Base-by-base conservation (phyloP, 2,329 filamentous ascomycete genomes). In the Didymella keratinophila region DNA sequence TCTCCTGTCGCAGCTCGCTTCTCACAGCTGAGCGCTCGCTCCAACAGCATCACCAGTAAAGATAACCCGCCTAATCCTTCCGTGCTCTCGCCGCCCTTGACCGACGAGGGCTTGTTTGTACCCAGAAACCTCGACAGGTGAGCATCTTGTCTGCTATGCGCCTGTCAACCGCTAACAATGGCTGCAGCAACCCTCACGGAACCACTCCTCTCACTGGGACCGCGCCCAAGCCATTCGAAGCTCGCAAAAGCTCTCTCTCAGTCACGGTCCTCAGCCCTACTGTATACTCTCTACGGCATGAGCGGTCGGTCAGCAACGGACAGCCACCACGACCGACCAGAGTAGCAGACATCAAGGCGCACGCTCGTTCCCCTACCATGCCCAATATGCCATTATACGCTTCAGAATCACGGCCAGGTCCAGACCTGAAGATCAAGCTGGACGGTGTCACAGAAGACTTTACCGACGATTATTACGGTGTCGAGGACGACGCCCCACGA, bases 1-100 rank as follows among this genome's bases (percentile, higher is more conserved):
- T 81, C 82, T 50, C 79, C 82, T 62, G 72, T 82, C 54, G 76
- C 80, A 56, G 72, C 72, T 52, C 79, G 76, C 46, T 80, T 79
- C 67, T 76, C 77, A 34, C 76, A 72, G 57, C 70, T 71, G 73
- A 80, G 69, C 75, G 79, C 66, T 71, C 82, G 71, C 67, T 79
- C 66, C 73, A 58, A 54, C 50, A 82, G 72, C 66, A 79, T 65
- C 47, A 70, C 70, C 52, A 49, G 16, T 30, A 57, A 62, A 51
- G 65, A 58, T 50, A 71, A 63, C 27, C 66, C 66, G 30, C 62
- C 68, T 51, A 61, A 66, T 53, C 61, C 65, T 53, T 67, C 66
- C 32, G 62, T 67, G 20, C 62, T 71, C 43, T 70, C 71, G 27
- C 75, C 76, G 49, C 72, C 74, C 30, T 62, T 71, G 54, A 76